These are phyloP conservation scores for Blastobotrys persicus DNA, from an alignment of 1,139 yeast species.

Conservation along the genomic window DNA sequence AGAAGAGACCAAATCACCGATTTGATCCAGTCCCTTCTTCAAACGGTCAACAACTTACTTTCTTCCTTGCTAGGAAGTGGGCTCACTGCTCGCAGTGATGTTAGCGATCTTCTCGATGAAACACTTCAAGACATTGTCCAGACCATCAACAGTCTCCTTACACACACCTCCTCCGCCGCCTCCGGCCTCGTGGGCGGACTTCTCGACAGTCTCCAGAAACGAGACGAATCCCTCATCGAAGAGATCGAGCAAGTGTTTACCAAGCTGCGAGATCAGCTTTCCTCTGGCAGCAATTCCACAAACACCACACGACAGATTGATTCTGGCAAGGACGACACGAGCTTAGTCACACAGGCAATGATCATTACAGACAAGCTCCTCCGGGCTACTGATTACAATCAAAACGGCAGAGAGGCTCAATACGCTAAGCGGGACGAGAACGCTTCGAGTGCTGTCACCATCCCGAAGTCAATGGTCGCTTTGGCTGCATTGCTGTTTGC, in stretches of 20 bases:
- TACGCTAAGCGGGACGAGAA: neutral
- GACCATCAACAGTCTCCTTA: conserved; percentile 2
- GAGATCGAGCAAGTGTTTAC: neutral
- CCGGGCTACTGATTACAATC: neutral
- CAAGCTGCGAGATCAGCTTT: conserved; percentile 1
- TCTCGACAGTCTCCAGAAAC: neutral
- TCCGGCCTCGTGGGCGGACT: conserved; percentile 4
- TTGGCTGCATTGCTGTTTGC: conserved; percentile 3
- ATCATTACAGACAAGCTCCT: neutral
- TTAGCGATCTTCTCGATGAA: neutral
- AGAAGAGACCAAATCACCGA: conserved; percentile 5
- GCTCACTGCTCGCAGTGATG: neutral
- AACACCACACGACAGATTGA: neutral
- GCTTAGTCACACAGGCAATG: neutral
- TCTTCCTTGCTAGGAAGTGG: conserved; percentile 6
- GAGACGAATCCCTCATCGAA: neutral
- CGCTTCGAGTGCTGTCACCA: neutral
- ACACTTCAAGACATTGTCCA: neutral
- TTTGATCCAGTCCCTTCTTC: conserved; percentile 1
- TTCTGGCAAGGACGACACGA: neutral
- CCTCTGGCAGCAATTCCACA: neutral
- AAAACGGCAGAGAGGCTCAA: neutral
- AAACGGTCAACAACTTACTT: conserved; percentile 6
- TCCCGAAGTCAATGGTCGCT: conserved; percentile 6
- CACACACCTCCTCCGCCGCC: conserved; percentile 4